phyloP scores from a whole-genome alignment of 2,329 filamentous ascomycete genomes.

The Phialophora macrospora region DNA sequence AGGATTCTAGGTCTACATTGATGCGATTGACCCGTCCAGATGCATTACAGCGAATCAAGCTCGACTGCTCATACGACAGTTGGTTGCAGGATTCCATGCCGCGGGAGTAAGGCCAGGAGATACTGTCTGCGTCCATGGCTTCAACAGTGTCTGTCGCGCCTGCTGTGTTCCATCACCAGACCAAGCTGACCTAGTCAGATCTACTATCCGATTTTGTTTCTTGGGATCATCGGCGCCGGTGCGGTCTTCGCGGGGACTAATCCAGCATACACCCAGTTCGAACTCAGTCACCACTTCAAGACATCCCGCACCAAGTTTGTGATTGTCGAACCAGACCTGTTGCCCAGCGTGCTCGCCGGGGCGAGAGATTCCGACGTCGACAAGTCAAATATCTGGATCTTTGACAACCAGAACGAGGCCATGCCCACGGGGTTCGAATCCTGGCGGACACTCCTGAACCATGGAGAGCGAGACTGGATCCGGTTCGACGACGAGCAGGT shows the following conservation, averaged over 20 bases:
- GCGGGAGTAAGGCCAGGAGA: constrained; percentile 51
- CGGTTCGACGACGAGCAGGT: constrained; percentile 48
- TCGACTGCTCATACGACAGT: constrained; percentile 49
- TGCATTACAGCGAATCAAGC: constrained; percentile 27
- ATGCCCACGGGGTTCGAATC: constrained; percentile 48
- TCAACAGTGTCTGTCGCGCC: constrained; percentile 50
- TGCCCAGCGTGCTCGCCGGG: constrained; percentile 11
- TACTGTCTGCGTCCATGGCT: constrained; percentile 61
- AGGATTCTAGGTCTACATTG: constrained; percentile 52
- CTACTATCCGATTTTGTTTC: constrained; percentile 47
- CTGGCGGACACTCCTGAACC: constrained; percentile 53
- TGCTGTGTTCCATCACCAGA: not conserved
- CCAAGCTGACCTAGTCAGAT: constrained; percentile 34
- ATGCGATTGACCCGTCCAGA: constrained; percentile 51
- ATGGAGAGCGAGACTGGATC: constrained; percentile 55
- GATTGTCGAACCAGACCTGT: constrained; percentile 48
- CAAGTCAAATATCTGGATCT: constrained; percentile 20
- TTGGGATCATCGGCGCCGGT: constrained; percentile 53
- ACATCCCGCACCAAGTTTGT: constrained; percentile 53
- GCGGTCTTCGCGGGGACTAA: constrained; percentile 59
- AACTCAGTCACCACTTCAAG: constrained; percentile 54
- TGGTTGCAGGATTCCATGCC: constrained; percentile 56
- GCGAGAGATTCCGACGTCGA: constrained; percentile 16
- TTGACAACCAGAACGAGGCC: constrained; percentile 47
- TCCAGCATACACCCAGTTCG: constrained; percentile 53